Evolutionary conservation across 257 asterid genomes (phyloP), one percentile per base, ranked within the genome.

Genomic region (Rauvolfia tetraphylla): DNA sequence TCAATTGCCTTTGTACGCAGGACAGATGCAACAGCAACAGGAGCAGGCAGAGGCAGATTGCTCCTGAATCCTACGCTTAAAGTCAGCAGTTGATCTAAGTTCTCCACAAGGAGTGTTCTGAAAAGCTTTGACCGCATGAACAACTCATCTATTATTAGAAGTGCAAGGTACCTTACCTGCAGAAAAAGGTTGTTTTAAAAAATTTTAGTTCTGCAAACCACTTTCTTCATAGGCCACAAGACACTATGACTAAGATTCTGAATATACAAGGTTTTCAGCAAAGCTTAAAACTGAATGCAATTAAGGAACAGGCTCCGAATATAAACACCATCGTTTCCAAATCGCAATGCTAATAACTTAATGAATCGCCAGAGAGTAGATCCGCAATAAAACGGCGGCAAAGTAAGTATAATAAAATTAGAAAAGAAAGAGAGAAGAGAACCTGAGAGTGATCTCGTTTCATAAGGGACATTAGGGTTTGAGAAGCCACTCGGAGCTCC

Each of bases 401-500:
- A 41, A 41, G 8, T 41, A 27, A 22, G 22, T 49, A n/a, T 23
- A 27, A 11, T 34, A 65, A 23, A n/a, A 53, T 23, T 29, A 5
- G 8, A 27, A 15, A 2, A 8, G 7, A 38, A 58, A 31, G 12
- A 14, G 3, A 72, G 4, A 12, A 25, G 70, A 31, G 36, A 36
- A 90, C 99, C 98, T 95, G 99, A 78, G 98, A 89, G 78, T 92
- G 98, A 51, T 92, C 88, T 42, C 96, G 97, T 81, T 88, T 92
- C 96, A 92, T 91, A 70, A 87, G 85, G 69, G 88, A 87, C 81
- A 87, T 84, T 68, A 95, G 94, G 90, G 98, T 92, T 87, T 84
- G 90, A 14, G 89, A 84, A 44, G 99, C 96, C 61, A 80, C 59
- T 22, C 96, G 94, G 72, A 95, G 92, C 88, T 95, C 96, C 73